phyloP scores from a whole-genome alignment of 352 stramenopile species.

The Phytopythium mirpurense region DNA sequence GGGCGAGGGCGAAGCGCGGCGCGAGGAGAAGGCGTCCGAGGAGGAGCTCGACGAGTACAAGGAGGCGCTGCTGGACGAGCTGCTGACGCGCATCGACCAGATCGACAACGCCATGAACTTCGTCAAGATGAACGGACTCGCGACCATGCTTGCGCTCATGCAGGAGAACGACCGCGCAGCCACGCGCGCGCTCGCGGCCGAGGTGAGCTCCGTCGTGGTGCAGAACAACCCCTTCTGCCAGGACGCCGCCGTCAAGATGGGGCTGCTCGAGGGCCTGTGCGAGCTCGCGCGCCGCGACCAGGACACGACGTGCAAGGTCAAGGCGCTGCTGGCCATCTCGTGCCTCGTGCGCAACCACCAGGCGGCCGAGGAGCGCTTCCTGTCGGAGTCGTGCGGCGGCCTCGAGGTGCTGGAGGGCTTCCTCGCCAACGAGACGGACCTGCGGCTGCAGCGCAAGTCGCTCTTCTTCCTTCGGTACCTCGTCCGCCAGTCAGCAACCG shows the following conservation, averaged over 20 bases:
- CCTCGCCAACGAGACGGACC: constrained; percentile 37
- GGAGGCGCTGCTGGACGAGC: constrained; percentile 74
- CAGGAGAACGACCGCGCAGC: constrained; percentile 38
- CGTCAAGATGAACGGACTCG: constrained; percentile 74
- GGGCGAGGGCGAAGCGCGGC: constrained; percentile 22
- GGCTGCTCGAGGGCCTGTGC: constrained; percentile 67
- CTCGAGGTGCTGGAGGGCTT: constrained; percentile 54
- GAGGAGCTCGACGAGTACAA: constrained; percentile 80
- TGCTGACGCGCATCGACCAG: constrained; percentile 82
- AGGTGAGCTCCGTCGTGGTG: constrained; percentile 77
- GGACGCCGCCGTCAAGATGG: constrained; percentile 53
- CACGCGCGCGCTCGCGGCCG: constrained; percentile 60
- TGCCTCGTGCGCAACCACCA: constrained; percentile 76
- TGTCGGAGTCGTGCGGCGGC: constrained; percentile 51
- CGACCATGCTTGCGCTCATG: constrained; percentile 56
- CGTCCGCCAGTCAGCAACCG: constrained; percentile 50
- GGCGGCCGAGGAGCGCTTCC: constrained; percentile 50
- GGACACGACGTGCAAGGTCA: constrained; percentile 66
- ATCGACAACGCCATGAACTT: constrained; percentile 89
- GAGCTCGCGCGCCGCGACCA: constrained; percentile 44
- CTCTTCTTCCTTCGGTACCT: constrained; percentile 84
- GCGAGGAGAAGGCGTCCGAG: constrained; percentile 30
- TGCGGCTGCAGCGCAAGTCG: constrained; percentile 76
- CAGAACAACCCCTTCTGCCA: constrained; percentile 87
- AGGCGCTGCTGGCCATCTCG: constrained; percentile 77